Evolutionary conservation across 2,329 filamentous ascomycete species (phyloP), one percentile per base, ranked within the genome.

Genomic region (Rutstroemia sydowiana): DNA sequence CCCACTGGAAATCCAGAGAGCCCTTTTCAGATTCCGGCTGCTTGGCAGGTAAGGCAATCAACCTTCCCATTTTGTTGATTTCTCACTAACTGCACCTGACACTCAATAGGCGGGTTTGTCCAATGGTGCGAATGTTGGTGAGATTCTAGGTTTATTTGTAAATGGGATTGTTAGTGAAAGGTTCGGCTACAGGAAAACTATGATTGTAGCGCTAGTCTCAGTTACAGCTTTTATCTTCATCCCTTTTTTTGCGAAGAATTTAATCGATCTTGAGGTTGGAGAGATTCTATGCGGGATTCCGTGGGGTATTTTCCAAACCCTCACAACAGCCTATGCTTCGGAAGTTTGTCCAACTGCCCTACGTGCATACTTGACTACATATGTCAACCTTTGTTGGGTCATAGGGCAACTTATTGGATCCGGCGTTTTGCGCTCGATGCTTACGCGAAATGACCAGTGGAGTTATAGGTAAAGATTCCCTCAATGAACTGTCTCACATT

Each of bases 361-460:
- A 5, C 57, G 65, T 21, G 59, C 64, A 0, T 67, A 67, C 41
- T 57, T 61, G 30, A 60, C 50, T 2, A 76, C 75, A 1, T 78
- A 76, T 48, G 72, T 75, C 55, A 76, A 77, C 61, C 70, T 76
- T 55, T 78, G 75, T 68, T 79, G 75, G 75, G 75, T 63, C 2
- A 57, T 76, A 5, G 73, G 74, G 21, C 73, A 76, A 57, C 61
- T 76, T 44, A 71, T 76, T 48, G 72, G 71, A 20, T 68, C 74
- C 37, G 72, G 72, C 6, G 72, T 75, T 14, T 70, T 76, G 51
- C 70, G 69, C 54, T 63, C 64, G 7, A 69, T 73, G 65, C 57
- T 74, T 23, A 55, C 60, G 23, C 63, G 70, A 8, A 31, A 64
- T 3, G 71, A 71, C 50, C 62, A 75, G 58, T 75, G 73, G 73